Percentiles rank a stretch among this genome's conserved stretches.
Conservation (phyloP, 78 protist genomes). For the Capsaspora owczarzaki region DNA sequence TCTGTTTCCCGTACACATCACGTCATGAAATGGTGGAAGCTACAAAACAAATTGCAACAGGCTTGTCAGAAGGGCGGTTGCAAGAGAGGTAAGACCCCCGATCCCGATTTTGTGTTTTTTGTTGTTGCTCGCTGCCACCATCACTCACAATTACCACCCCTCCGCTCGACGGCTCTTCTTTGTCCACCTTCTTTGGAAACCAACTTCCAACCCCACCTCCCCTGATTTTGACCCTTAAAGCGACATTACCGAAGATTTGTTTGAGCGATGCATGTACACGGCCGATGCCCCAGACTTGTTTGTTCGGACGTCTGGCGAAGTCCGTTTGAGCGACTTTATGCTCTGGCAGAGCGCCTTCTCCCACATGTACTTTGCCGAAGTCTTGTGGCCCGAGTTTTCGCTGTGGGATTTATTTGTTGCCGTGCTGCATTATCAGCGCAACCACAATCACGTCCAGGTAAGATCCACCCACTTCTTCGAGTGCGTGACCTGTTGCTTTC, state of each 20-base stretch:
- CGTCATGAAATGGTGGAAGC: constrained; percentile 50
- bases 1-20: constrained; percentile 75
- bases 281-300: constrained; percentile 48
- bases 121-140: no score
- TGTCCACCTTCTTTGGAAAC: no score
- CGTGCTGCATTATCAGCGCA: constrained; percentile 14
- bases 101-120: no score
- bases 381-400: constrained; percentile 34
- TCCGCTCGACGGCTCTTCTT: no score
- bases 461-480: no score
- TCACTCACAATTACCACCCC: no score
- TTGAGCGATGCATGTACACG: constrained; percentile 29
- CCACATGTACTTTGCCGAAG: neutral
- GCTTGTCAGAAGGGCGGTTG: neutral
- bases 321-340: constrained; percentile 73
- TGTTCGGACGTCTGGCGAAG: constrained; percentile 84
- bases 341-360: constrained; percentile 50
- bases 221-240: neutral
- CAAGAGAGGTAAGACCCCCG: neutral
- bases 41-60: neutral
- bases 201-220: no score
- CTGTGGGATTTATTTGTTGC: neutral
- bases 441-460: neutral
- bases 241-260: constrained; percentile 23
- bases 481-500: no score